Base-by-base conservation (phyloP, 202 grass and related monocot species). In the Panicum virgatum region DNA sequence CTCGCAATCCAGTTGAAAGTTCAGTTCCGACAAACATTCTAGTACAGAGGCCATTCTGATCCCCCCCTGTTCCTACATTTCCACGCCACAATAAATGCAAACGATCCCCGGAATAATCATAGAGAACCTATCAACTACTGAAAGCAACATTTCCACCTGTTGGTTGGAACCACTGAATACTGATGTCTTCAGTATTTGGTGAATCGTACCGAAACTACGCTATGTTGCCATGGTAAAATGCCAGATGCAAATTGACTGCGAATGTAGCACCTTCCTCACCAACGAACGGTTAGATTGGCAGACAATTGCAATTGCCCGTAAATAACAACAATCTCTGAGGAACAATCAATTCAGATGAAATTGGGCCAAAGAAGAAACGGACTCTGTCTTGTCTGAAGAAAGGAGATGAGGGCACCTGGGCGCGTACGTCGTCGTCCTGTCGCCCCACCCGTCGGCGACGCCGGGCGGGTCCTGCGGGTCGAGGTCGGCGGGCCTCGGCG, bases 391-490 rank as follows among this genome's bases (percentile, higher is more conserved):
- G 51, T 40, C 6, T 9, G 39, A 32, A 58, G 6, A 8, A 22
- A 27, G 11, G 78, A 12, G 47, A 71, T 14, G 7, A 12, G 12
- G 20, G 65, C 79, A 87, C 85, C 85, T 87, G 6, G 69, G 76
- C 40, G 59, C 84, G 34, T 71, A 40, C 54, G 67, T 7, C 58
- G 62, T 12, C 59, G 66, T 81, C 53, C 53, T 12, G n/a, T 23
- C 19, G n/a, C 75, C 27, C 20, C 70, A 83, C 7, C 40, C 69
- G 18, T 87, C 69, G 8, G 51, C 73, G 47, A 66, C 11, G 11
- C 13, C 69, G 20, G 44, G 65, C 47, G 58, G 57, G 42, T 75
- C 78, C 62, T 19, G 18, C n/a, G 56, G 13, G 0, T 82, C 80
- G 10, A 42, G 56, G 10, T 82, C 80, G 9, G 22, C 3, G 5